These are phyloP conservation scores for Verticillium alfalfae DNA, from an alignment of 2,329 filamentous ascomycete genomes.

Conservation along the genomic window DNA sequence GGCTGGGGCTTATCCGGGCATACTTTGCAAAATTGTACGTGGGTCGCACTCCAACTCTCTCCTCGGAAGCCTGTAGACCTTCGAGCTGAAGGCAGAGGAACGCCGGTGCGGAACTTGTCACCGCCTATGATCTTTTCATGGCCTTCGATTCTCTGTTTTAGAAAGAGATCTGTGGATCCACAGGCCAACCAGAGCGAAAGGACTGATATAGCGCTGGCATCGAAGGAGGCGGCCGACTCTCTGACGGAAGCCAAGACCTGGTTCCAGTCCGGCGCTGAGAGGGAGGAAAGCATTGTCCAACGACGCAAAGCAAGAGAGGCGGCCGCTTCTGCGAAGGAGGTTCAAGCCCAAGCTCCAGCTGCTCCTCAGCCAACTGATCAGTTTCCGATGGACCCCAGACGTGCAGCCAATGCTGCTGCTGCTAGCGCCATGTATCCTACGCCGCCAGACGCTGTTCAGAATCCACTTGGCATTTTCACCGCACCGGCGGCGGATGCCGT, in stretches of 20 bases:
- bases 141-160: conserved; percentile 49
- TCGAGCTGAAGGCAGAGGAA: conserved; percentile 34
- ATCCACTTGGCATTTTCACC: conserved; percentile 45
- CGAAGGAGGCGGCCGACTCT: conserved; percentile 41
- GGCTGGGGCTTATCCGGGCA: conserved; percentile 41
- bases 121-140: conserved; percentile 39
- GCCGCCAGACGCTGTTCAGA: conserved; percentile 61
- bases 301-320: conserved; percentile 46
- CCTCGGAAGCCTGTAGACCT: conserved; percentile 36
- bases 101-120: conserved; percentile 23
- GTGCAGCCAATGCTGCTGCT: conserved; percentile 38
- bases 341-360: conserved; percentile 30
- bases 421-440: conserved; percentile 63
- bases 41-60: conserved; percentile 46
- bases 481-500: conserved; percentile 45
- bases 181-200: conserved; percentile 31
- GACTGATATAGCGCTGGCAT: conserved; percentile 28
- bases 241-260: conserved; percentile 42
- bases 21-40: conserved; percentile 36
- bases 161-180: conserved; percentile 37
- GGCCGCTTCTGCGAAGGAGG: conserved; percentile 32
- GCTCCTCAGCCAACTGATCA: conserved; percentile 39
- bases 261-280: conserved; percentile 36
- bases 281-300: conserved; percentile 40
- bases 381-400: conserved; percentile 45